phyloP scores from a whole-genome alignment of 768 basidiomycete species.

The Cystobasidium tubakii region DNA sequence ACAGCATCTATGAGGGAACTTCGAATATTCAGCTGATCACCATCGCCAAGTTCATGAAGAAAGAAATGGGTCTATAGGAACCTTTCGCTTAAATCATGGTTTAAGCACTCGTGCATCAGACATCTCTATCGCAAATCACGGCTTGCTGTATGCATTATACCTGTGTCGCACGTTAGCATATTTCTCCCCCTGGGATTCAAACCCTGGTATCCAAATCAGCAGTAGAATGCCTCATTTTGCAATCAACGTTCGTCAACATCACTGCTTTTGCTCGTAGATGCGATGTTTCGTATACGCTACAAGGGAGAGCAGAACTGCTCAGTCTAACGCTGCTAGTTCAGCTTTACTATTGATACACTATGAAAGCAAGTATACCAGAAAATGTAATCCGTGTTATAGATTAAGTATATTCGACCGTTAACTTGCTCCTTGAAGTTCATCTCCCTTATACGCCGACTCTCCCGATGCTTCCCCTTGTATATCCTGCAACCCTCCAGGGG shows the following conservation, averaged over 20 bases:
- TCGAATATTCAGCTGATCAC: conserved; percentile 98
- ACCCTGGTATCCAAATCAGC: no score
- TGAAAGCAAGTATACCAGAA: no score
- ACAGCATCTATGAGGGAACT: conserved; percentile 60
- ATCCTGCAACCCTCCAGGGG: neutral
- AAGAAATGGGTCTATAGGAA: conserved; percentile 19
- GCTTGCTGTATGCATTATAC: neutral
- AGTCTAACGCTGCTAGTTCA: neutral
- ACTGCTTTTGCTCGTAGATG: neutral
- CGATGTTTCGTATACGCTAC: neutral
- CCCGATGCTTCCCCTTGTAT: neutral
- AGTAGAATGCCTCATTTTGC: neutral
- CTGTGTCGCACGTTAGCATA: no score
- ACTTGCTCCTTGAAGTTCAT: conserved; percentile 33
- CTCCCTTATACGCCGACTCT: neutral
- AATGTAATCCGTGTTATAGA: no score
- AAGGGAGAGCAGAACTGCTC: neutral
- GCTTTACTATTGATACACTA: neutral
- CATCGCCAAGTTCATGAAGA: conserved; percentile 53
- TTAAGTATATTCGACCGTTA: no score
- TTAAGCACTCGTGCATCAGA: no score
- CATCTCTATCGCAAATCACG: neutral
- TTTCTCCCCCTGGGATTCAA: no score
- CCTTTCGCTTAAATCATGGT: neutral
- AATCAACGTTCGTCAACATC: neutral